phyloP scores from a whole-genome alignment of 306 rosid genomes.

The Cicer yamashitae region DNA sequence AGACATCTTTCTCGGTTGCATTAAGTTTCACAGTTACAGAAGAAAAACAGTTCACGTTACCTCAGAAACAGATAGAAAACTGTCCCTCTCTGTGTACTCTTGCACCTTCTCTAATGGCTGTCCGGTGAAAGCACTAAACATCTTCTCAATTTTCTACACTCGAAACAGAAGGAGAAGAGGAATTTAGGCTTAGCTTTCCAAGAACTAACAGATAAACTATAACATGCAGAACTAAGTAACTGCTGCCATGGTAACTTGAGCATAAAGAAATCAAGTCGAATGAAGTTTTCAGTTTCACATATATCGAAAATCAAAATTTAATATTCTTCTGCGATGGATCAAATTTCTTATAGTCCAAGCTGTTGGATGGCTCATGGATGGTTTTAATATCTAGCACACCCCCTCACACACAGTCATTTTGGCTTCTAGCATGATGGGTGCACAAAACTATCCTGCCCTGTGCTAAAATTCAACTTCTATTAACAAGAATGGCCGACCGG shows the following conservation, averaged over 20 bases:
- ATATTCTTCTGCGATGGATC: not conserved
- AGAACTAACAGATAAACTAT: constrained; percentile 17
- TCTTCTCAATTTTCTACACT: constrained; percentile 89
- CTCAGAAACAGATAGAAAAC: constrained; percentile 86
- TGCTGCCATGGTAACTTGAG: constrained; percentile 4
- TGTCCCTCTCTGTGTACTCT: constrained; percentile 91
- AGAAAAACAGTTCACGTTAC: constrained; percentile 49
- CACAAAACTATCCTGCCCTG: not conserved
- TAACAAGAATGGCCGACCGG: not conserved
- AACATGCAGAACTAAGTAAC: constrained; percentile 10
- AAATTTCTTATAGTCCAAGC: not conserved
- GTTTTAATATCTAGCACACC: not conserved
- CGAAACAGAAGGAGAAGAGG: constrained; percentile 33
- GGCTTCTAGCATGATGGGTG: not conserved
- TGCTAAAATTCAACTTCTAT: constrained; percentile 2
- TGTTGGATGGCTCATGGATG: not conserved
- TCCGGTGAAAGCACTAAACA: constrained; percentile 90
- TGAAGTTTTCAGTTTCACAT: constrained; percentile 5
- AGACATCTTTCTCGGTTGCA: constrained; percentile 25
- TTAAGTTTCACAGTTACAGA: not conserved
- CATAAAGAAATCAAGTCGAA: not conserved
- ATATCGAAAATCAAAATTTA: constrained; percentile 22
- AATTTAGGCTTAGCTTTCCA: constrained; percentile 23
- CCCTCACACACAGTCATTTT: not conserved
- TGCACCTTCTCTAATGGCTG: constrained; percentile 88